Conservation (phyloP, 352 stramenopile species). For the Phytophthora syringae region DNA sequence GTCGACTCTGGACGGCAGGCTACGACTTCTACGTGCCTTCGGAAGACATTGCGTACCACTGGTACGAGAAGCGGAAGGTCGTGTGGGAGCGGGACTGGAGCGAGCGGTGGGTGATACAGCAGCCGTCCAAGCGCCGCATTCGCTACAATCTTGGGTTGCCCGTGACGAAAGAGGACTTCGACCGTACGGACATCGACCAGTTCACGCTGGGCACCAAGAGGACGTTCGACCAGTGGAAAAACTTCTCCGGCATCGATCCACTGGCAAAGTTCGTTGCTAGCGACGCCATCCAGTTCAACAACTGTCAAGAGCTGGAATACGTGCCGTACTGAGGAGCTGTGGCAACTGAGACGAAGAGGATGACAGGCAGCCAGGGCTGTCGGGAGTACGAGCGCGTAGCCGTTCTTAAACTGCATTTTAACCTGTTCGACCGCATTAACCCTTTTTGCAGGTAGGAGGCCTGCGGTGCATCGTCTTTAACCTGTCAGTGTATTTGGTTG, state of each 20-base stretch:
- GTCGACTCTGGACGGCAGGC: slow-evolving; percentile 76
- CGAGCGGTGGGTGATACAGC: slow-evolving; percentile 69
- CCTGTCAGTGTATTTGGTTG: background rate
- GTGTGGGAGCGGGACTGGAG: slow-evolving; percentile 85
- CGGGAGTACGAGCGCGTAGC: slow-evolving; percentile 12
- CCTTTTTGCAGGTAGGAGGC: too few relatives aligned
- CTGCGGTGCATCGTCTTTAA: slow-evolving; percentile 2
- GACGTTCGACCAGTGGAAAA: slow-evolving; percentile 78
- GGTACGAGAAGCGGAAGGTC: slow-evolving; percentile 85
- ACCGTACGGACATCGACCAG: slow-evolving; percentile 74
- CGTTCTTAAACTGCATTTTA: slow-evolving; percentile 21
- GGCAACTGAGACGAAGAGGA: background rate
- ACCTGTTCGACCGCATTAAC: too few relatives aligned
- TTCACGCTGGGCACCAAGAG: slow-evolving; percentile 77
- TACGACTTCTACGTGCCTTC: slow-evolving; percentile 85
- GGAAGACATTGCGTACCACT: slow-evolving; percentile 81
- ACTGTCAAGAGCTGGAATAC: slow-evolving; percentile 72
- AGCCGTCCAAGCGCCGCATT: slow-evolving; percentile 76
- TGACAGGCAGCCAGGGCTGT: slow-evolving; percentile 13
- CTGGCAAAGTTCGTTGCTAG: slow-evolving; percentile 60
- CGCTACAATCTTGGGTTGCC: slow-evolving; percentile 66
- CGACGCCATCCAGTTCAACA: slow-evolving; percentile 71
- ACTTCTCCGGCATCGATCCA: slow-evolving; percentile 84
- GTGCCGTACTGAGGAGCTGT: slow-evolving; percentile 53
- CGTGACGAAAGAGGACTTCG: slow-evolving; percentile 71